Percentiles rank a stretch among this genome's conserved stretches.
These are phyloP conservation scores for Lachnellula willkommii DNA, from an alignment of 2,329 filamentous ascomycete genomes.

Conservation along the genomic window DNA sequence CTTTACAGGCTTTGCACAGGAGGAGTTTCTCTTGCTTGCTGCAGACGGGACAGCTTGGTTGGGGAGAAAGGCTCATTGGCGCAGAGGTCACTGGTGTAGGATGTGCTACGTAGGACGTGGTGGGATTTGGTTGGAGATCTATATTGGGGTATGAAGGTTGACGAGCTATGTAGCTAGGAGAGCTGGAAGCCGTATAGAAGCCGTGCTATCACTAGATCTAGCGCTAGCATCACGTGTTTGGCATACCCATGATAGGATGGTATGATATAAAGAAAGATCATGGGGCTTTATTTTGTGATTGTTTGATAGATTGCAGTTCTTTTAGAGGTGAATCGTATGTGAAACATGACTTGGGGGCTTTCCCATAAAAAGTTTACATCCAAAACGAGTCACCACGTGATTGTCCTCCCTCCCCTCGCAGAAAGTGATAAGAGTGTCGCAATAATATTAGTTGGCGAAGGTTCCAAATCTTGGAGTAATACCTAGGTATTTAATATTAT, in stretches of 20 bases:
- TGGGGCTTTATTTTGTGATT: no score
- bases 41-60: slow-evolving; percentile 25
- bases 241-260: no score
- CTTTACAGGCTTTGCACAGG: slow-evolving; percentile 40
- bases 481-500: no score
- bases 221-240: no score
- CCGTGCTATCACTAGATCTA: no score
- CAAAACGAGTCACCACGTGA: neutral
- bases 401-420: neutral
- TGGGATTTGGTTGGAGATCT: neutral
- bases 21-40: slow-evolving; percentile 28
- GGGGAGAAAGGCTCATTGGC: slow-evolving; percentile 4
- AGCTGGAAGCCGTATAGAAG: no score
- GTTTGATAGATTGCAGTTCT: no score
- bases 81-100: neutral
- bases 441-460: neutral
- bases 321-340: neutral
- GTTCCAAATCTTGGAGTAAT: neutral
- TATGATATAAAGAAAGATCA: no score
- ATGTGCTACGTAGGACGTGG: neutral
- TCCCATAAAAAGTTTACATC: neutral
- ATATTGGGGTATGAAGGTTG: neutral
- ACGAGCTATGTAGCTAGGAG: no score
- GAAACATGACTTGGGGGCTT: neutral
- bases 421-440: neutral